Conservation (phyloP, 2,329 filamentous ascomycete genomes). For the Fusarium mexicanum region DNA sequence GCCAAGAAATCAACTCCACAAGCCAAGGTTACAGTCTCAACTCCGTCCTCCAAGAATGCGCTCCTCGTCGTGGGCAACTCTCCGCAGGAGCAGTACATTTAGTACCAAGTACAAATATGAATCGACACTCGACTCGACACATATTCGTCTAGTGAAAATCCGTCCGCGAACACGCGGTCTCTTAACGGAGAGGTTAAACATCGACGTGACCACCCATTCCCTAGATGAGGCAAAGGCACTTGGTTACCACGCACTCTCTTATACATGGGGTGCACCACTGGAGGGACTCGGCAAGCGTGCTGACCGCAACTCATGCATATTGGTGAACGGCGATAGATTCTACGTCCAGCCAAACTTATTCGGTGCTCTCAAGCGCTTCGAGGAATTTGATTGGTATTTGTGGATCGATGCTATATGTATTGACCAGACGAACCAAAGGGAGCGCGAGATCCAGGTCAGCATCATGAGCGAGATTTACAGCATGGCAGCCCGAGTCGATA, state of each 20-base stretch:
- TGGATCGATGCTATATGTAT: background rate
- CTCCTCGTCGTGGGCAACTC: background rate
- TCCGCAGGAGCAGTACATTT: background rate
- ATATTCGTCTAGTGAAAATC: background rate
- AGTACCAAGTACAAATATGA: background rate
- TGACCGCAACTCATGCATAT: background rate
- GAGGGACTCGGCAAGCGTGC: background rate
- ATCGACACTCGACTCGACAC: background rate
- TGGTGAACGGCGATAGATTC: background rate
- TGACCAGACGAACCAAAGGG: background rate
- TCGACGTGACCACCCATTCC: background rate
- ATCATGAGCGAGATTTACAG: background rate
- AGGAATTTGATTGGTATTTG: background rate
- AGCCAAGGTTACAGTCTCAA: too few relatives aligned
- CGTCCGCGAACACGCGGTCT: background rate
- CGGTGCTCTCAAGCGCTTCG: background rate
- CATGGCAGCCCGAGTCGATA: background rate
- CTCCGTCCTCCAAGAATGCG: background rate
- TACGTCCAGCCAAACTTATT: background rate
- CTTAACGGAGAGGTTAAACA: background rate
- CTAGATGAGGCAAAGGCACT: background rate
- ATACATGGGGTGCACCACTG: background rate
- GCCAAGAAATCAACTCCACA: background rate
- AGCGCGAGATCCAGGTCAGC: background rate
- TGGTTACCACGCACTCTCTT: background rate